These are phyloP conservation scores for Debaryomyces maramus DNA, from an alignment of 805 yeast genomes.

Conservation along the genomic window DNA sequence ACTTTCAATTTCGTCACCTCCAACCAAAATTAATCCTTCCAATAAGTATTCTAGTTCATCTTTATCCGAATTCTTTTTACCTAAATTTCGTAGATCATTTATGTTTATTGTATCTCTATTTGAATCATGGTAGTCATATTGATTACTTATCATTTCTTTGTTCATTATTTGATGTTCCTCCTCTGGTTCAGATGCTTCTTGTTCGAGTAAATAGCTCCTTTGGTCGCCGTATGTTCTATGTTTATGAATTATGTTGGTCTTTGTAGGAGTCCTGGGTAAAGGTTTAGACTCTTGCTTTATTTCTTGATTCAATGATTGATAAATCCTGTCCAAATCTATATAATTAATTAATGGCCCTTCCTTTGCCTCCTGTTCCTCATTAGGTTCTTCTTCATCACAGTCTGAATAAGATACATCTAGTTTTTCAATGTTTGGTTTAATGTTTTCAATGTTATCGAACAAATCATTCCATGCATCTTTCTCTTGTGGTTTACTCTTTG, in stretches of 20 bases:
- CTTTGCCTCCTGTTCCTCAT: neutral
- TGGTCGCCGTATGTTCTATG: slow-evolving; percentile 16
- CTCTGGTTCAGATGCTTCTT: slow-evolving; percentile 2
- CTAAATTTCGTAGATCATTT: slow-evolving; percentile 19
- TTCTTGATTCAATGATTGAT: neutral
- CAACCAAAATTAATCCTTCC: slow-evolving; percentile 17
- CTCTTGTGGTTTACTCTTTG: slow-evolving; percentile 5
- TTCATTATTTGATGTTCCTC: slow-evolving; percentile 6
- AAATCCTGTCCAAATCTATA: slow-evolving; percentile 1
- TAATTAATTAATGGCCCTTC: neutral
- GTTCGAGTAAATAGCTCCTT: slow-evolving; percentile 16
- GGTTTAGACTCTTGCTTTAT: neutral
- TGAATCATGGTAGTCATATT: slow-evolving; percentile 4
- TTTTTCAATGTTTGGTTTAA: neutral
- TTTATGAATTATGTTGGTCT: neutral
- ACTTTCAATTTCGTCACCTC: slow-evolving; percentile 4
- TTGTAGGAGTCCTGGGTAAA: slow-evolving; percentile 16
- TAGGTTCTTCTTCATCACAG: neutral
- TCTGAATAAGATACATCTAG: neutral
- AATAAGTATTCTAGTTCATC: slow-evolving; percentile 17
- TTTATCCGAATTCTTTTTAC: slow-evolving; percentile 9
- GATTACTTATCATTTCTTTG: neutral
- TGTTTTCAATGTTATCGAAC: slow-evolving; percentile 14
- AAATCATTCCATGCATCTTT: slow-evolving; percentile 16
- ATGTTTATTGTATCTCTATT: slow-evolving; percentile 10